phyloP scores from a whole-genome alignment of 352 stramenopile genomes.

The Phytophthora tubulina region DNA sequence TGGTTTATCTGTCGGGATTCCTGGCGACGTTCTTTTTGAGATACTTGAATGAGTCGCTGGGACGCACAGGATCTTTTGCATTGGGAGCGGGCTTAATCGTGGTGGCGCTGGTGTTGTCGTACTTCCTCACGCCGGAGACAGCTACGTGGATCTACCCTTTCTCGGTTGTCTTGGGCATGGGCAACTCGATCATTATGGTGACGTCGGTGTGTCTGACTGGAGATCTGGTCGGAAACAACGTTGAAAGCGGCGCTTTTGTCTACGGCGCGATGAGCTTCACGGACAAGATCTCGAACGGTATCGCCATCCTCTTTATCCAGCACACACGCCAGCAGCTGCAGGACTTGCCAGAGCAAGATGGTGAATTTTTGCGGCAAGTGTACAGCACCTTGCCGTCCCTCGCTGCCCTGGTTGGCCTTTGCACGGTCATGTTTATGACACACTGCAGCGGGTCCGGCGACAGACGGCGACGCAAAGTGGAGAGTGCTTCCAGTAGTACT shows the following conservation, averaged over 20 bases:
- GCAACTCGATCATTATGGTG: slow-evolving; percentile 91
- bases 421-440: slow-evolving; percentile 81
- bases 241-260: slow-evolving; percentile 87
- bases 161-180: slow-evolving; percentile 79
- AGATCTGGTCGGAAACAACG: slow-evolving; percentile 83
- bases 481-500: slow-evolving; percentile 35
- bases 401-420: slow-evolving; percentile 62
- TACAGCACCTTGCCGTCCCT: slow-evolving; percentile 79
- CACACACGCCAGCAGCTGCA: slow-evolving; percentile 82
- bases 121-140: slow-evolving; percentile 66
- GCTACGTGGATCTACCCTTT: slow-evolving; percentile 79
- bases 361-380: slow-evolving; percentile 76
- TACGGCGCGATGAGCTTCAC: slow-evolving; percentile 91
- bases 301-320: slow-evolving; percentile 85
- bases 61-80: slow-evolving; percentile 74
- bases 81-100: slow-evolving; percentile 67
- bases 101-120: slow-evolving; percentile 59
- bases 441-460: slow-evolving; percentile 58
- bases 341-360: slow-evolving; percentile 60
- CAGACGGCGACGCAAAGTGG: slow-evolving; percentile 33
- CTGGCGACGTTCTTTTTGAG: slow-evolving; percentile 80
- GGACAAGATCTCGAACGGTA: slow-evolving; percentile 89
- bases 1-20: slow-evolving; percentile 88
- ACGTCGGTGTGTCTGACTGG: slow-evolving; percentile 86
- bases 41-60: slow-evolving; percentile 79